These are phyloP conservation scores for Liquidambar formosana DNA, from an alignment of 164 flowering plant genomes.

Conservation along the genomic window DNA sequence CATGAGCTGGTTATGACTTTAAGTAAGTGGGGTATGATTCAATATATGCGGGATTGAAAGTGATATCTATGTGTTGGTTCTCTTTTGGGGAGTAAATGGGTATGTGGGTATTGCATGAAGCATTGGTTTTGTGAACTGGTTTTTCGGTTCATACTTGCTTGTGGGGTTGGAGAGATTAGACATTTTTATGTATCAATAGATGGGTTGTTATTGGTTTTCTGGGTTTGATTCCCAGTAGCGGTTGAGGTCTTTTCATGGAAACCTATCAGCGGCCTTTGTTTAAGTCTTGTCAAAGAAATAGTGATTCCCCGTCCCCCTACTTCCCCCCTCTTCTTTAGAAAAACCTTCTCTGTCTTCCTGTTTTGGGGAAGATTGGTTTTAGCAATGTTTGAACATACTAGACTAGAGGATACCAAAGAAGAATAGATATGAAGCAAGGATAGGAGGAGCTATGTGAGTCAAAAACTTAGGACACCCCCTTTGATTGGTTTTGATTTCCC, in stretches of 20 bases:
- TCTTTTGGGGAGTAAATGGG: background rate
- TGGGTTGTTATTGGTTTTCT: constrained; percentile 17
- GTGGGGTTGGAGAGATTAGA: constrained; percentile 15
- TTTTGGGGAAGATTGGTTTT: constrained; percentile 13
- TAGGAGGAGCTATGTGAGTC: constrained; percentile 4
- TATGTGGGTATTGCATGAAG: constrained; percentile 10
- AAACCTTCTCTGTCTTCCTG: constrained; percentile 5
- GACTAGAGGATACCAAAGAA: constrained; percentile 5
- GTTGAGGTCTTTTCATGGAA: constrained; percentile 42
- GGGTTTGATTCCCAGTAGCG: constrained; percentile 18
- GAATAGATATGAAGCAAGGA: constrained; percentile 6
- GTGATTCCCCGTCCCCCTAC: constrained; percentile 1
- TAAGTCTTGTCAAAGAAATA: constrained; percentile 46
- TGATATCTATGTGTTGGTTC: background rate
- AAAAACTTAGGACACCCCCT: background rate
- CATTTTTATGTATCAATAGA: constrained; percentile 8
- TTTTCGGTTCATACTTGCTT: constrained; percentile 11
- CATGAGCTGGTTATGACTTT: background rate
- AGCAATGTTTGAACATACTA: constrained; percentile 6
- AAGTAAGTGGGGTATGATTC: background rate
- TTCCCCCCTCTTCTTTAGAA: background rate
- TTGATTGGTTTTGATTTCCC: constrained; percentile 6
- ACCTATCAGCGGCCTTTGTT: constrained; percentile 15
- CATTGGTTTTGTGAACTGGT: background rate
- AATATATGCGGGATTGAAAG: constrained; percentile 6